Conservation (phyloP, 345 rosid species). For the Gossypioides kirkii region DNA sequence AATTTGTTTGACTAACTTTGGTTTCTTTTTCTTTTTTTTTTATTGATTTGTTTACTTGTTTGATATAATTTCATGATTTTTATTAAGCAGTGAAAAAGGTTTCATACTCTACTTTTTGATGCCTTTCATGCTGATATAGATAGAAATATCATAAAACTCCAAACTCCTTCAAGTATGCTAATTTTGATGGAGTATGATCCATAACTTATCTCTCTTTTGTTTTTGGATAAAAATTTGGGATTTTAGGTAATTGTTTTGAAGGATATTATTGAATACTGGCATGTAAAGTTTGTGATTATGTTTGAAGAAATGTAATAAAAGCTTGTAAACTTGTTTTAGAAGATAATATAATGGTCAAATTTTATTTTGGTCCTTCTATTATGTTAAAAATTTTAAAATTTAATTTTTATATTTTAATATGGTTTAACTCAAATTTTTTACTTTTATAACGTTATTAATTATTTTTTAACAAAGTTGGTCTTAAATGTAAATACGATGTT, state of each 20-base stretch:
- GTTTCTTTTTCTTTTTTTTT: background rate
- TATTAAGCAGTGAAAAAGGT: background rate
- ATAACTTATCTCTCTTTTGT: background rate
- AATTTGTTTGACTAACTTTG: slow-evolving; percentile 51
- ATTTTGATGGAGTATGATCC: background rate
- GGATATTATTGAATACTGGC: background rate
- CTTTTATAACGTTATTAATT: too few relatives aligned
- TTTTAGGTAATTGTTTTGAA: background rate
- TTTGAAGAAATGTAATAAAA: background rate
- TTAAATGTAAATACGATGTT: too few relatives aligned
- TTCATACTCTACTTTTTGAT: background rate
- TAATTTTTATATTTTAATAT: too few relatives aligned
- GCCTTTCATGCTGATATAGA: background rate
- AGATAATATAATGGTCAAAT: too few relatives aligned
- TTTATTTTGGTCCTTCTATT: too few relatives aligned
- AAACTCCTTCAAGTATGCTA: background rate
- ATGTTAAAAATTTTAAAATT: too few relatives aligned
- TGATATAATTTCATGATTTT: background rate
- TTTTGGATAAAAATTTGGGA: background rate
- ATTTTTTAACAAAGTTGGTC: too few relatives aligned
- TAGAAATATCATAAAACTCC: background rate
- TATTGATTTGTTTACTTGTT: too few relatives aligned
- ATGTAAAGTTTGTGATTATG: background rate
- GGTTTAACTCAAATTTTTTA: too few relatives aligned
- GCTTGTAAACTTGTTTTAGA: background rate